Base-by-base conservation (phyloP, 2,329 filamentous ascomycete genomes). In the Sordariomycetes sp. region DNA sequence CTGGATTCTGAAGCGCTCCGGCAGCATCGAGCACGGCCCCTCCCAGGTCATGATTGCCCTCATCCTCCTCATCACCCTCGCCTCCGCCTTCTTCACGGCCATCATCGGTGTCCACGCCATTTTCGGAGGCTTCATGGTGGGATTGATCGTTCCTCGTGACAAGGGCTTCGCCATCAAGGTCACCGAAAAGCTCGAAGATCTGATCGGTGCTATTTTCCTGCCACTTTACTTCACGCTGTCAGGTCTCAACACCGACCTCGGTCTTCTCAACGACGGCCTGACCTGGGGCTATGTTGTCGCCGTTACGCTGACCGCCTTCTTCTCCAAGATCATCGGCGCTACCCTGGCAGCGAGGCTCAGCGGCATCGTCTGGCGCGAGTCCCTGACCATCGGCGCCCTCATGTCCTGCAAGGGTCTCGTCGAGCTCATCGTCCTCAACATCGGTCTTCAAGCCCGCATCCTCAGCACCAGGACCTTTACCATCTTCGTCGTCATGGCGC, bases 371-470 rank as follows among this genome's bases (percentile, higher is more conserved):
- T 96, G 90, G 90, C 75, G 88, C 39, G 90, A 96, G 55, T 88
- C 83, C 37, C 74, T 93, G 21, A 77, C 86, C 2, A 92, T 96
- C 44, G 90, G 90, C 11, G 15, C 36, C 16, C 31, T 38, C 21
- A 96, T 96, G 90, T 94, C 86, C 59, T 96, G 90, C 58, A 96
- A 96, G 57, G 90, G 90, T 48, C 68, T 96, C 8, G 88, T 95
- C 1, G 88, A 95, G 55, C 64, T 96, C 34, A 95, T 96, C 54
- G 88, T 95, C n/a, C 57, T 94, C 56, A 77, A 76, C 45, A 74
- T 96, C 46, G 86, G 87, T 29, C 68, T 88, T 3, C 79, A 90
- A 61, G 86, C 87, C 15, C 77, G 75, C 23, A 93, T 94, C 40
- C 66, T 94, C 14, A 88, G 82, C 38, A 71, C 70, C 1, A 68